phyloP scores from a whole-genome alignment of 345 rosid genomes.

The Eucalyptus melliodora region DNA sequence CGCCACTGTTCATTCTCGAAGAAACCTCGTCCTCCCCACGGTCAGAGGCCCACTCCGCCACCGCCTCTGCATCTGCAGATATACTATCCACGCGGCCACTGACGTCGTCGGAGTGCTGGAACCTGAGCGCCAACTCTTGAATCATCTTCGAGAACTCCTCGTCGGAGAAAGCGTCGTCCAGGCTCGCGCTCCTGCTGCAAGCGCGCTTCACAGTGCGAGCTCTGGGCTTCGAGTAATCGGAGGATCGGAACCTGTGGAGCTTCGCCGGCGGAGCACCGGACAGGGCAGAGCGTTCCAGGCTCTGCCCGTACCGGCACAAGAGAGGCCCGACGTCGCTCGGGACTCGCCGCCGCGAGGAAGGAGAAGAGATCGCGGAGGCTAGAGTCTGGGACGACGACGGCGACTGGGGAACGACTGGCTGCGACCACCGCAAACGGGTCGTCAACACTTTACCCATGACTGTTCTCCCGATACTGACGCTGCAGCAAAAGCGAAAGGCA shows the following conservation, averaged over 20 bases:
- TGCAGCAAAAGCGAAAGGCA: neutral
- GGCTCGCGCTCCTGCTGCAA: constrained; percentile 55
- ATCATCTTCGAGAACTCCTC: constrained; percentile 65
- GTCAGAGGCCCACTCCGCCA: neutral
- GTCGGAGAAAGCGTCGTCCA: constrained; percentile 44
- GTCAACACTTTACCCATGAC: constrained; percentile 59
- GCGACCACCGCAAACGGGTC: constrained; percentile 48
- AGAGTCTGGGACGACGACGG: constrained; percentile 52
- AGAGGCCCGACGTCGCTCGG: constrained; percentile 12
- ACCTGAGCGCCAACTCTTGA: constrained; percentile 40
- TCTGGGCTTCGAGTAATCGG: constrained; percentile 15
- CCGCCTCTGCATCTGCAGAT: neutral
- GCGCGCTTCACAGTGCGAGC: constrained; percentile 18
- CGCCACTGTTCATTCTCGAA: neutral
- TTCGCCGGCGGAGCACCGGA: constrained; percentile 21
- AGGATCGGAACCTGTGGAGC: constrained; percentile 34
- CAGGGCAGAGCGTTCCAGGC: constrained; percentile 32
- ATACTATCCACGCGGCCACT: neutral
- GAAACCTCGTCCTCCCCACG: neutral
- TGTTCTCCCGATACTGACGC: neutral
- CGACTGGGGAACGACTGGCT: constrained; percentile 33
- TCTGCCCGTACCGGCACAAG: constrained; percentile 14
- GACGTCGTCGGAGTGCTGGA: constrained; percentile 25
- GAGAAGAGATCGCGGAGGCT: constrained; percentile 45
- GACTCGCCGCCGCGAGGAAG: constrained; percentile 27